Evolutionary conservation across 805 yeast genomes (phyloP).

Genomic region (Jamesozyma gamospora): DNA sequence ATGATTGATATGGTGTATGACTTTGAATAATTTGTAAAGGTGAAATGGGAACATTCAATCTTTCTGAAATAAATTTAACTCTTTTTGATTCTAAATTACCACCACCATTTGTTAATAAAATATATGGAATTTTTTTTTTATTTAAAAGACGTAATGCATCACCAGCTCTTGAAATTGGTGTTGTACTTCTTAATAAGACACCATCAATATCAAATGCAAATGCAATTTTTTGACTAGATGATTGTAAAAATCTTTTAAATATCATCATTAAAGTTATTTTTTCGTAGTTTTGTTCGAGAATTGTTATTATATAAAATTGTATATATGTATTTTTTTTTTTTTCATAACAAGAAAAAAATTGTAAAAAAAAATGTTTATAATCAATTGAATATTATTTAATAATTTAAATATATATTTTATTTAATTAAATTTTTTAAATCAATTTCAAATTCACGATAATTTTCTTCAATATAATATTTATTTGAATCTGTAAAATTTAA

Average conservation of each 20-base stretch:
- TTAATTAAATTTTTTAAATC: conserved; percentile 3
- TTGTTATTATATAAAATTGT: too few relatives aligned
- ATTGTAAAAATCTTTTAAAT: conserved; percentile 11
- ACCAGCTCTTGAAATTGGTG: conserved; percentile 55
- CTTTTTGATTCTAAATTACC: conserved; percentile 62
- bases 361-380: too few relatives aligned
- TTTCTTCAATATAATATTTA: conserved; percentile 29
- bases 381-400: too few relatives aligned
- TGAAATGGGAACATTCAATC: conserved; percentile 36
- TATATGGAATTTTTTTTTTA: conserved; percentile 54
- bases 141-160: conserved; percentile 49
- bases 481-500: conserved; percentile 15
- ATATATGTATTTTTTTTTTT: background rate
- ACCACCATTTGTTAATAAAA: conserved; percentile 86
- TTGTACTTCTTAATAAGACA: conserved; percentile 65
- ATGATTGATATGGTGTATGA: conserved; percentile 73
- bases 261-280: conserved; percentile 4
- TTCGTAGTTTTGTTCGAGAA: background rate
- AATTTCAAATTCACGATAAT: conserved; percentile 19
- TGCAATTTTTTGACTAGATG: conserved; percentile 12
- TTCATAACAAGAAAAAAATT: too few relatives aligned
- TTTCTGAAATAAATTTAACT: conserved; percentile 39
- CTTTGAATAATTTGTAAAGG: conserved; percentile 68
- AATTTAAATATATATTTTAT: too few relatives aligned
- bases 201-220: conserved; percentile 61